Base-by-base conservation (phyloP, 2,329 filamentous ascomycete genomes). In the Acrodontium crateriforme region DNA sequence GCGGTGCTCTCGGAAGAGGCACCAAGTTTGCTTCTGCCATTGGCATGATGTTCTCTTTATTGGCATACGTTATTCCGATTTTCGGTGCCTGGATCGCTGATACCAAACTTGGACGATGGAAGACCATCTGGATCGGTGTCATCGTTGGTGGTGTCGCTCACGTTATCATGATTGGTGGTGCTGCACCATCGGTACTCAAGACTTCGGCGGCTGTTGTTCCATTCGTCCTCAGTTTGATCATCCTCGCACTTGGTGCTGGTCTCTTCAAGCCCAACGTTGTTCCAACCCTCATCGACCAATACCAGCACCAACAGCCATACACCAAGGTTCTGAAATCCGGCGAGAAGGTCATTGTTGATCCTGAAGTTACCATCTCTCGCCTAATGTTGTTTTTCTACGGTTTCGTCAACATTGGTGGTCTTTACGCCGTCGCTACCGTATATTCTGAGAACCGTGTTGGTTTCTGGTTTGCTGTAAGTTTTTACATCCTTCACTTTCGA, bases 191-290 rank as follows among this genome's bases (percentile, higher is more conserved):
- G n/a, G n/a, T n/a, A n/a, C n/a, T n/a, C n/a, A n/a, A n/a, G n/a
- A n/a, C n/a, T n/a, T n/a, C n/a, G n/a, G n/a, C n/a, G n/a, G n/a
- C n/a, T n/a, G n/a, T n/a, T n/a, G n/a, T 42, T 11, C 40, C 40
- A 5, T 25, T 27, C 11, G n/a, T n/a, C n/a, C n/a, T n/a, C n/a
- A n/a, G n/a, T 81, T 4, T 36, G 24, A 16, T 30, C 62, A 15
- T 40, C 5, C 26, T 41, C 10, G 39, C 76, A 16, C 50, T 79
- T 16, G 78, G 78, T 24, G 78, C 76, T 1, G 78, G 78, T 35
- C 74, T 78, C 42, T 82, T 84, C 68, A 85, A 85, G 61, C 70
- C 77, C 38, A 85, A 84, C 46, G 75, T 85, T 24, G 56, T 53
- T 5, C 61, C 60, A 1, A 43, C 59, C 11, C 53, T 64, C 14